Base-by-base conservation (phyloP, 78 protist genomes). In the Dictyostelium capitatum region DNA sequence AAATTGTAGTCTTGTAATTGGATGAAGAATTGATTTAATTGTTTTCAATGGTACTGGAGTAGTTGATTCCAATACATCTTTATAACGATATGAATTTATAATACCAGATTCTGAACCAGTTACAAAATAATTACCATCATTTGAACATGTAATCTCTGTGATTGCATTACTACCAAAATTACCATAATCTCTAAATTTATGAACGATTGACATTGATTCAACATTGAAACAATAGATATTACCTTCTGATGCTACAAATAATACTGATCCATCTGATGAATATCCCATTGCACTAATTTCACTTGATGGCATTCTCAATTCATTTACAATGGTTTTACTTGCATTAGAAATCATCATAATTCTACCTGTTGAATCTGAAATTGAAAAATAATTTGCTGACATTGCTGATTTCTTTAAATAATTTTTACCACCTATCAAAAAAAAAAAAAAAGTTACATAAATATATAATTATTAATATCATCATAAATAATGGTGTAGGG, bases 81-180 rank as follows among this genome's bases (percentile, higher is more conserved):
- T 1, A 2, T 12, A 19, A 12, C 78, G 73, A 32, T 84, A 84
- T 15, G 64, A 56, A 46, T 84, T 84, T 41, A 84, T 51, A 37
- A 84, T 74, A 59, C 91, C 91, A 14, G 83, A 74, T 46, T 72
- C 82, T 2, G 91, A 84, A 30, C 91, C 91, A 3, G 91, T 84
- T 4, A 46, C 91, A 5, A 84, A 74, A 73, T 84, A 84, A n/a
- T 23, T 51, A 12, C 53, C 54, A 37, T 84, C 53, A 0, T 57
- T 30, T 37, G 91, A 74, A 28, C 43, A 56, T 10, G 73, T 11
- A 32, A 70, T 32, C 5, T 43, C 12, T n/a, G 72, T 28, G 25
- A 84, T 74, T 6, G 78, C 43, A 11, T 72, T 72, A 1, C 50
- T 20, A 10, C 62, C 43, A n/a, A 57, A 67, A 25, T 84, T 84